phyloP scores from a whole-genome alignment of 2,329 filamentous ascomycete genomes.

The Fusarium pseudoanthophilum region DNA sequence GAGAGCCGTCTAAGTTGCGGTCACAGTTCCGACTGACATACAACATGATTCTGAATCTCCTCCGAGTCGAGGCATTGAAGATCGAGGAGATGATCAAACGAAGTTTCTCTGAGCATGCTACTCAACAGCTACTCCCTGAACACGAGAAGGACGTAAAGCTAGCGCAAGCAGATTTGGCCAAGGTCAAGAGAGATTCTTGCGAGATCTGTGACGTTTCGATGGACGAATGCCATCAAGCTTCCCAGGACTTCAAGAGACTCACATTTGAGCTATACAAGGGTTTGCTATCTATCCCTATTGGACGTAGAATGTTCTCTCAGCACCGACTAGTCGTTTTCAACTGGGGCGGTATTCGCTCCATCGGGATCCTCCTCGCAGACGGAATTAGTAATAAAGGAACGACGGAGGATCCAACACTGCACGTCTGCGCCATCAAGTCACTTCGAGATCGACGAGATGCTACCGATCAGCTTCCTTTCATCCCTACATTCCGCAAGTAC shows the following conservation, averaged over 20 bases:
- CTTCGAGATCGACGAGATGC: slow-evolving; percentile 76
- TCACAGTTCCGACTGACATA: slow-evolving; percentile 98
- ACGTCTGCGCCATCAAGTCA: slow-evolving; percentile 81
- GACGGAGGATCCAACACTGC: slow-evolving; percentile 72
- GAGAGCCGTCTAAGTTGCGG: slow-evolving; percentile 91
- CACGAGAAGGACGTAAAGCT: slow-evolving; percentile 95
- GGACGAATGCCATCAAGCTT: slow-evolving; percentile 82
- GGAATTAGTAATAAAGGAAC: slow-evolving; percentile 72
- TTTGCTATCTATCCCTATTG: slow-evolving; percentile 82
- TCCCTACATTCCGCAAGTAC: slow-evolving; percentile 74
- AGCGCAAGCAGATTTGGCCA: slow-evolving; percentile 90
- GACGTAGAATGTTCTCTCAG: slow-evolving; percentile 79
- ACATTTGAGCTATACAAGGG: slow-evolving; percentile 83
- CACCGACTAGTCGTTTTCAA: slow-evolving; percentile 86
- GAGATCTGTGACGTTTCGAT: slow-evolving; percentile 83
- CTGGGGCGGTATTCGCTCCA: slow-evolving; percentile 83
- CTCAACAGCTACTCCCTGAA: slow-evolving; percentile 91
- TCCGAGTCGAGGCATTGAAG: slow-evolving; percentile 95
- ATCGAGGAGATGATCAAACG: slow-evolving; percentile 99
- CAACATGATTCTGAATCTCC: slow-evolving; percentile 98
- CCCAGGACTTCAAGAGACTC: slow-evolving; percentile 82
- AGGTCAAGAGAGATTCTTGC: slow-evolving; percentile 88
- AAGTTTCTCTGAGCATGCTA: slow-evolving; percentile 98
- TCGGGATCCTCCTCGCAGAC: slow-evolving; percentile 82
- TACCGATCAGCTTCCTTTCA: slow-evolving; percentile 87